phyloP scores from a whole-genome alignment of 2,329 filamentous ascomycete species.

The Diaporthe australafricana region DNA sequence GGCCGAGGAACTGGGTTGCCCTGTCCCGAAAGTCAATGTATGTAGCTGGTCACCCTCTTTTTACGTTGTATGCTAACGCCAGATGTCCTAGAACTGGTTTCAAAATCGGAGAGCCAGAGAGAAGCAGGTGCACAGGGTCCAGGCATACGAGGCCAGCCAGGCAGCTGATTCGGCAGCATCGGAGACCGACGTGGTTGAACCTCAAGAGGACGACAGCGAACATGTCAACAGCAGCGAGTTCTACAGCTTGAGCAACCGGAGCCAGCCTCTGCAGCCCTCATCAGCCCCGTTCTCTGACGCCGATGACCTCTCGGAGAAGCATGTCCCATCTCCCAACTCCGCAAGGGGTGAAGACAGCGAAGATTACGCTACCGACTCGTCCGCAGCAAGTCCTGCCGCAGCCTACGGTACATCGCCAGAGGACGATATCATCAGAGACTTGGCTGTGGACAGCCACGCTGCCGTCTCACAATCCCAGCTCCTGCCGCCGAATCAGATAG shows the following conservation, averaged over 20 bases:
- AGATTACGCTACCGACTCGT: constrained; percentile 20
- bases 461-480: constrained; percentile 9
- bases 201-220: constrained; percentile 45
- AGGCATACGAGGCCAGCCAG: constrained; percentile 60
- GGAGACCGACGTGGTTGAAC: constrained; percentile 45
- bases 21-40: constrained; percentile 38
- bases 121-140: constrained; percentile 71
- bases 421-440: not conserved
- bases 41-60: not conserved
- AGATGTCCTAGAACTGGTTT: constrained; percentile 70
- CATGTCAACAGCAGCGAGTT: constrained; percentile 45
- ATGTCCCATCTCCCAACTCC: constrained; percentile 20
- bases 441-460: not conserved
- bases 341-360: constrained; percentile 19
- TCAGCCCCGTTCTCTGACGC: constrained; percentile 50
- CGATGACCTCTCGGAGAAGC: constrained; percentile 40
- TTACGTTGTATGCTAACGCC: constrained; percentile 44
- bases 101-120: constrained; percentile 74
- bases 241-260: constrained; percentile 46
- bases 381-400: constrained; percentile 16
- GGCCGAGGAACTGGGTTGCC: constrained; percentile 35
- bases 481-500: constrained; percentile 16
- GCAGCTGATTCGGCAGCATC: constrained; percentile 51
- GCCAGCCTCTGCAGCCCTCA: constrained; percentile 50
- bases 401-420: not conserved